A percentile compares a stretch with the other conserved stretches of the same genome.
These are phyloP conservation scores for Erodium maritimum DNA, from an alignment of 345 rosid genomes.

Conservation along the genomic window DNA sequence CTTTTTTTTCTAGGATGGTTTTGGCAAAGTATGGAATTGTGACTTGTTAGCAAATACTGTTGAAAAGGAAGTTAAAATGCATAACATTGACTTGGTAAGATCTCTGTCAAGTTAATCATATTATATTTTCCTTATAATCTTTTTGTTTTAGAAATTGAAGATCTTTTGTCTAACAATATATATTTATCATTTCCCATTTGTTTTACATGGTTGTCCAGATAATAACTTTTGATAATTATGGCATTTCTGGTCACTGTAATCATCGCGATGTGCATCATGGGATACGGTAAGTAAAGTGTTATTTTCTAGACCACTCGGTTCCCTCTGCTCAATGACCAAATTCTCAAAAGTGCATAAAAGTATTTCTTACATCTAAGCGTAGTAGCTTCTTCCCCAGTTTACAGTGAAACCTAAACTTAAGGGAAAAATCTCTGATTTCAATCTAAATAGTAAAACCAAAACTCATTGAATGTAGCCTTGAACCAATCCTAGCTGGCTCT, in stretches of 20 bases:
- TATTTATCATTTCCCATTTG: not conserved
- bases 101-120: slow-evolving; percentile 1
- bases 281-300: slow-evolving; percentile 32
- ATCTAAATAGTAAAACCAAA: too few species aligned
- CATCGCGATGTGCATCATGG: slow-evolving; percentile 65
- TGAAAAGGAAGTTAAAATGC: slow-evolving; percentile 41
- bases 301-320: not conserved
- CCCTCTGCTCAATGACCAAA: not conserved
- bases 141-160: not conserved
- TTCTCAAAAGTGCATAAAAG: not conserved
- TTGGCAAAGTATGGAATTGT: slow-evolving; percentile 57
- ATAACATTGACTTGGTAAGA: slow-evolving; percentile 45
- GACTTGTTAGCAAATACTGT: slow-evolving; percentile 42
- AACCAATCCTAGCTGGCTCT: not conserved
- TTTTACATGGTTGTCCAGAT: slow-evolving; percentile 26
- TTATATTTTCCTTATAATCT: not conserved
- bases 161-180: not conserved
- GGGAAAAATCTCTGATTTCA: not conserved
- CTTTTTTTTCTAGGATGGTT: slow-evolving; percentile 53
- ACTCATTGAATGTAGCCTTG: not conserved
- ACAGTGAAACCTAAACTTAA: not conserved
- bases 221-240: slow-evolving; percentile 63
- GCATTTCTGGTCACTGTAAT: slow-evolving; percentile 81
- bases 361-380: not conserved
- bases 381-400: not conserved